phyloP scores from a whole-genome alignment of 495 filamentous ascomycete species.

The Penicillium flavigenum region DNA sequence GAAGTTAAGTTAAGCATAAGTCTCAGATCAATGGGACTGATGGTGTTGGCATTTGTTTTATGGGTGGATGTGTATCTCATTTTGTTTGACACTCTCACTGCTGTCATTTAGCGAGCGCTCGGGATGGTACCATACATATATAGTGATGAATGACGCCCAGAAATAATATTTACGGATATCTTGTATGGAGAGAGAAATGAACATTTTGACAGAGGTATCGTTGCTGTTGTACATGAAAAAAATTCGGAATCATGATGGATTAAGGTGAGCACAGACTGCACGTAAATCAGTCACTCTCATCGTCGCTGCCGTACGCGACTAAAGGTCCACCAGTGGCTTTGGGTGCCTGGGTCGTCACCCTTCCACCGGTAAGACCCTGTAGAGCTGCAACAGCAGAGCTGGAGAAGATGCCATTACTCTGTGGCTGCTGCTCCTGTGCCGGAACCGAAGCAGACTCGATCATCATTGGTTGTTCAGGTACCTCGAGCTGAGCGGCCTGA shows the following conservation, averaged over 20 bases:
- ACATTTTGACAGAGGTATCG: constrained; percentile 36
- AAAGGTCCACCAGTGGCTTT: constrained; percentile 59
- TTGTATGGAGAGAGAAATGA: constrained; percentile 11
- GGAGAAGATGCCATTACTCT: constrained; percentile 70
- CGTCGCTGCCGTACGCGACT: constrained; percentile 89
- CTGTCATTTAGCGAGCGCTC: constrained; percentile 28
- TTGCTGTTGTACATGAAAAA: constrained; percentile 39
- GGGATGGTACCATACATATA: constrained; percentile 33
- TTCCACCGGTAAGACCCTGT: constrained; percentile 47
- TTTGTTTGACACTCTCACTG: constrained; percentile 22
- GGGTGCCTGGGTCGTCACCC: constrained; percentile 37
- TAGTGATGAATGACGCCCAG: constrained; percentile 24
- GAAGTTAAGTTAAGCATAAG: constrained; percentile 5
- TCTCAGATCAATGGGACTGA: not conserved
- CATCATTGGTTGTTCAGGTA: constrained; percentile 43
- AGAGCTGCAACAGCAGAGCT: constrained; percentile 75
- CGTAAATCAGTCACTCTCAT: constrained; percentile 59
- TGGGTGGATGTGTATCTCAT: constrained; percentile 9
- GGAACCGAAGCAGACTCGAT: constrained; percentile 38
- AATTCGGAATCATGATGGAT: constrained; percentile 15
- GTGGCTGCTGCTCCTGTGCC: constrained; percentile 16
- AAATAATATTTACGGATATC: constrained; percentile 14
- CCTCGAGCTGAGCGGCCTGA: constrained; percentile 42
- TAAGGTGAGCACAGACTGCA: not conserved
- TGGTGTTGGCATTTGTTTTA: constrained; percentile 11